These are phyloP conservation scores for Nemophila menziesii DNA, from an alignment of 257 asterid species.

Conservation along the genomic window DNA sequence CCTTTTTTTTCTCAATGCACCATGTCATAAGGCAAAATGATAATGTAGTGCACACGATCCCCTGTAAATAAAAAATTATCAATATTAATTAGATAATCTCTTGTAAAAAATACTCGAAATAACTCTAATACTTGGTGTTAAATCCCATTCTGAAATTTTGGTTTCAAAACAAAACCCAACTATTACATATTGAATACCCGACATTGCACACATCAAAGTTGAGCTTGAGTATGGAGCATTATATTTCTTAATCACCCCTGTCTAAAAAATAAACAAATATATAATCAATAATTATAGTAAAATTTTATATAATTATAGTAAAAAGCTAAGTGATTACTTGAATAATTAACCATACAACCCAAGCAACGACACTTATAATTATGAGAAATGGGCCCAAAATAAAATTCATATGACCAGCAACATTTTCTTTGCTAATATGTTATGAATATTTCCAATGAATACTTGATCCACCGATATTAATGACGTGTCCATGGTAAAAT, in stretches of 20 bases:
- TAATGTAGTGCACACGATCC: constrained; percentile 64
- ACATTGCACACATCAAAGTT: constrained; percentile 67
- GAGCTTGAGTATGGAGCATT: constrained; percentile 76
- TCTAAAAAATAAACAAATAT: constrained; percentile 16
- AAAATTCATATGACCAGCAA: constrained; percentile 25
- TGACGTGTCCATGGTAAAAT: constrained; percentile 43
- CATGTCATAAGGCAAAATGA: constrained; percentile 62
- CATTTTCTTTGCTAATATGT: constrained; percentile 16
- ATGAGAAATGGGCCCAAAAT: constrained; percentile 62
- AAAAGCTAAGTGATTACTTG: constrained; percentile 30
- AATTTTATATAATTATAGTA: too few species aligned
- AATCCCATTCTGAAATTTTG: constrained; percentile 51
- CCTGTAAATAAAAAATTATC: constrained; percentile 23
- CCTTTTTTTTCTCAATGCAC: constrained; percentile 75
- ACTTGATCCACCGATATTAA: constrained; percentile 38
- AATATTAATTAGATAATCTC: too few species aligned
- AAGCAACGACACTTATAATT: constrained; percentile 56
- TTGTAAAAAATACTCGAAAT: constrained; percentile 55
- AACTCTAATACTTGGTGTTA: constrained; percentile 40
- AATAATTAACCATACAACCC: constrained; percentile 71
- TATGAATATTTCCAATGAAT: constrained; percentile 68
- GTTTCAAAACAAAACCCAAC: constrained; percentile 47
- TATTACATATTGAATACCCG: constrained; percentile 52
- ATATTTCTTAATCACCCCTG: constrained; percentile 42
- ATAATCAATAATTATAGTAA: too few species aligned